Base-by-base conservation (phyloP, 169 alveolate genomes). In the Cryptosporidium tyzzeri region DNA sequence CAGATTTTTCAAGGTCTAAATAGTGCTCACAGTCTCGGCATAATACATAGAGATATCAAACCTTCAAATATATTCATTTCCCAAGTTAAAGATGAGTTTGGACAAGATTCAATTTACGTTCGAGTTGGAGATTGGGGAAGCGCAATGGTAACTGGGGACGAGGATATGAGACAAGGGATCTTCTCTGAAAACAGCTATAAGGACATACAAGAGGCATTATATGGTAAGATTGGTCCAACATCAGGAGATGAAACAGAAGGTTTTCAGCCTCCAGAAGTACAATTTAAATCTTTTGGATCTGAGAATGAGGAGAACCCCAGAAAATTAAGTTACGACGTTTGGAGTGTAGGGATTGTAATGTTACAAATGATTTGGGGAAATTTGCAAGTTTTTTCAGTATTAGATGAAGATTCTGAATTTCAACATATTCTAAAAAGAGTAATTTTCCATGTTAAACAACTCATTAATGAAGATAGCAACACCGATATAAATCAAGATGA, bases 51-150 rank as follows among this genome's bases (percentile, higher is more conserved):
- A 65, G 89, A 80, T 80, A 80, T 80, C 8, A 80, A 80, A 33
- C 89, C 89, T 8, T 80, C 89, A 59, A 80, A 80, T 41, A 80
- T 80, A 35, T 80, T 80, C 35, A 62, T 80, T 37, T 21, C 80
- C 2, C 26, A 35, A 21, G 23, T 2, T 21, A 55, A 37, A 18
- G 8, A 74, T 53, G 55, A 74, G 10, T 31, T 29, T 26, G 68
- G 39, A n/a, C 8, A 2, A 6, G 51, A 80, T 7, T 18, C 29
- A 2, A 4, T 62, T 8, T 62, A 80, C 26, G 69, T 59, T 62
- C 39, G 89, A 41, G 41, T 80, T 44, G 89, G 80, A 5, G 89
- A 80, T 62, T 80, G 89, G 89, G 89, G 89, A 8, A 80, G 89
- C 62, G 89, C 89, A 37, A 80, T 80, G 75, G 23, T 80, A 21